These are phyloP conservation scores for Acaromyces ingoldii DNA, from an alignment of 1,284 basidiomycete species.

Conservation along the genomic window DNA sequence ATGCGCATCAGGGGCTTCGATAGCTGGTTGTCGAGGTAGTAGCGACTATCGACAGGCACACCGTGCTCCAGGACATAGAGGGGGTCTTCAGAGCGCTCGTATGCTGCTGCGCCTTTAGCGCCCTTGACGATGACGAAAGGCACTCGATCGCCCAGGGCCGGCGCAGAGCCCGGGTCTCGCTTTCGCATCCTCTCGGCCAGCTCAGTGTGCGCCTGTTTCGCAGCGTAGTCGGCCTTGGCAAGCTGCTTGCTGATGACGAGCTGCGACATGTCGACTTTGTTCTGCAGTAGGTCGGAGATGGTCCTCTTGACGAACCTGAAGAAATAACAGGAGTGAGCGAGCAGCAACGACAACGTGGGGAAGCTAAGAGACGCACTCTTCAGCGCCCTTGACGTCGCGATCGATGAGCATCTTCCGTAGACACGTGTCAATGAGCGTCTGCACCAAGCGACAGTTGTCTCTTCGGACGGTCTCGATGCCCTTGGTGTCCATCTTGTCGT, in stretches of 20 bases:
- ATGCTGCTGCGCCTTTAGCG: constrained; percentile 47
- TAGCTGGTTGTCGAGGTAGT: constrained; percentile 51
- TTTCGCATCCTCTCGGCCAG: constrained; percentile 50
- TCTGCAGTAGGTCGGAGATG: constrained; percentile 49
- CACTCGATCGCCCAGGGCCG: constrained; percentile 48
- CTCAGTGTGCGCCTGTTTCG: constrained; percentile 38
- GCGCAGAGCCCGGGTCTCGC: constrained; percentile 48
- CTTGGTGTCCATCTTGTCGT: constrained; percentile 52
- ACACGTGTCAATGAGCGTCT: constrained; percentile 50
- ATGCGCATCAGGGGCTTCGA: constrained; percentile 50
- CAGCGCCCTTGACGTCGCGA: constrained; percentile 49
- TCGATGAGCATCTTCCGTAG: constrained; percentile 51
- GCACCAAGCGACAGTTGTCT: constrained; percentile 51
- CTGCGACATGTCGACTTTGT: constrained; percentile 51
- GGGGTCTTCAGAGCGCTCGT: constrained; percentile 49
- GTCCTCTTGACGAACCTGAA: constrained; percentile 33
- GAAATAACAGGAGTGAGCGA: not conserved
- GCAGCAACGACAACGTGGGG: not conserved
- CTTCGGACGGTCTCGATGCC: constrained; percentile 51
- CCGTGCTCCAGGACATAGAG: constrained; percentile 51
- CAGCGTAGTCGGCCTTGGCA: constrained; percentile 48
- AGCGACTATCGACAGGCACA: constrained; percentile 50
- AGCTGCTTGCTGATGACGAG: constrained; percentile 50
- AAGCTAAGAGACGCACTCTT: constrained; percentile 30
- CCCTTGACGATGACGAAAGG: constrained; percentile 51